phyloP scores from a whole-genome alignment of 139 green algal genomes.

The Auxenochlorella pyrenoidosa region DNA sequence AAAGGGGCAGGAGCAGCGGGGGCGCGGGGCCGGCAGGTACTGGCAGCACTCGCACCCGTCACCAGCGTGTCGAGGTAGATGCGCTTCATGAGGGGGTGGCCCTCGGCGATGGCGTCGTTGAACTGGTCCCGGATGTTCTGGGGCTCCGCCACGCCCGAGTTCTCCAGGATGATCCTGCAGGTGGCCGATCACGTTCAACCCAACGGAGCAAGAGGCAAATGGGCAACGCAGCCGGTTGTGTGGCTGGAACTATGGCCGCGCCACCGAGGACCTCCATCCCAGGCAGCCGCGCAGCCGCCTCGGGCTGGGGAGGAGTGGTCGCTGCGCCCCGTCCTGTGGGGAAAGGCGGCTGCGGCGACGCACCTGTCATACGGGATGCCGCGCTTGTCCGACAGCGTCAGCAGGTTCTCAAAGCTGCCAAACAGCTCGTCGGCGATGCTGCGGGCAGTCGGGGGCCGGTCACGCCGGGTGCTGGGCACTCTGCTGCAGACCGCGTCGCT shows the following conservation, averaged over 20 bases:
- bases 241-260: too few species aligned
- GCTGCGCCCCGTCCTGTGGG: too few species aligned
- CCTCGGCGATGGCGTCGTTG: conserved; percentile 69
- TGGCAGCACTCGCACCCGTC: conserved; percentile 57
- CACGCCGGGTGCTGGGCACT: too few species aligned
- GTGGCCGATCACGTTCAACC: too few species aligned
- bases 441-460: conserved; percentile 51
- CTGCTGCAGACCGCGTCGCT: too few species aligned
- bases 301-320: too few species aligned
- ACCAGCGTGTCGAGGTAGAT: conserved; percentile 88
- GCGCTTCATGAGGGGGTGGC: conserved; percentile 75
- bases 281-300: too few species aligned
- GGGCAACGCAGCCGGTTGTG: too few species aligned
- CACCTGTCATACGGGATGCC: conserved; percentile 81
- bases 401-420: conserved; percentile 85
- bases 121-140: conserved; percentile 94
- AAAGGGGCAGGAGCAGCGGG: conserved; percentile 63
- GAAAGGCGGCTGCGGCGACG: too few species aligned
- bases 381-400: conserved; percentile 75
- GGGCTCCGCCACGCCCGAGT: conserved; percentile 93
- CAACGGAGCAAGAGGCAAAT: too few species aligned
- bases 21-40: not conserved
- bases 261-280: too few species aligned
- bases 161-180: conserved; percentile 88
- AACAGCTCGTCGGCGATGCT: conserved; percentile 92